Evolutionary conservation across 371 early-diverging fungal species (phyloP).

Genomic region (Zancudomyces culisetae): DNA sequence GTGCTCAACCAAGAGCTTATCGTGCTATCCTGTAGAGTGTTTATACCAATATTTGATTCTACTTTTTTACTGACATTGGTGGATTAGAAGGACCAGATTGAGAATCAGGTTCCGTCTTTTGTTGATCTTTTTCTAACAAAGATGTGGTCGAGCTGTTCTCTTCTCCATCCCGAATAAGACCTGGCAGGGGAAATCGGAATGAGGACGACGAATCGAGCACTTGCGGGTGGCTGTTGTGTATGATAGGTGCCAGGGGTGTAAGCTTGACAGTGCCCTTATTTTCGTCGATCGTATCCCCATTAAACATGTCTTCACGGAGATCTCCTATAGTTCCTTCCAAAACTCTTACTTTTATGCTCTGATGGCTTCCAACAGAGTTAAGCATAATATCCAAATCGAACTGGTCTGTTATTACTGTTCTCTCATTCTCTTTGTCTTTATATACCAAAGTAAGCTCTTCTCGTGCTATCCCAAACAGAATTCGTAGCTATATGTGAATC

Average conservation of each 20-base stretch:
- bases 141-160: too few species aligned
- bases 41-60: too few species aligned
- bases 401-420: neutral
- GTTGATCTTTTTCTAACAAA: too few species aligned
- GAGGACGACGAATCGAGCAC: neutral
- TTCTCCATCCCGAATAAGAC: too few species aligned
- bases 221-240: too few species aligned
- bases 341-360: neutral
- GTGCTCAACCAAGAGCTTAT: too few species aligned
- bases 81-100: too few species aligned
- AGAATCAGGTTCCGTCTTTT: too few species aligned
- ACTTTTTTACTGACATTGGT: too few species aligned
- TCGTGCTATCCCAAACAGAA: constrained; percentile 1
- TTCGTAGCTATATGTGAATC: neutral
- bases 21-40: too few species aligned
- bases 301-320: neutral
- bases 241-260: too few species aligned
- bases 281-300: neutral
- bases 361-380: neutral
- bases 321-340: neutral
- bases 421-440: neutral
- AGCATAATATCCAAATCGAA: neutral
- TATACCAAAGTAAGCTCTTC: neutral
- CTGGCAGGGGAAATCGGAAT: neutral
- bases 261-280: too few species aligned